phyloP scores from a whole-genome alignment of 192 early-diverging fungal genomes.

The Coemansia sp. region DNA sequence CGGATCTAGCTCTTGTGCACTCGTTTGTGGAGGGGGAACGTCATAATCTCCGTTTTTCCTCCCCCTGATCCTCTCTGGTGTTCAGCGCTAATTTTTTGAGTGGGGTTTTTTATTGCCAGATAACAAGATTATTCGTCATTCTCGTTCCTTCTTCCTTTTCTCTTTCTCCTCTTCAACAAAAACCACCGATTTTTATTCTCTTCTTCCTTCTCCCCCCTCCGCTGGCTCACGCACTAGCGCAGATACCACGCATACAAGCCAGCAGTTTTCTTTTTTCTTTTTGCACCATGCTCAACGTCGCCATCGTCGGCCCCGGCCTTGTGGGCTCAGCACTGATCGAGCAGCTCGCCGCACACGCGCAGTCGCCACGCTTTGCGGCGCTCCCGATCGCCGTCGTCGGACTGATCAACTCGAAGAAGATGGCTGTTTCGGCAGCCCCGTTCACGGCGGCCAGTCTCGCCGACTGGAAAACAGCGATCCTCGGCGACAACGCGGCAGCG shows the following conservation, averaged over 20 bases:
- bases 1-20: too few species aligned
- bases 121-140: too few species aligned
- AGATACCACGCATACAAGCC: background rate
- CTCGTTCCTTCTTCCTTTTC: slow-evolving; percentile 1
- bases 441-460: slow-evolving; percentile 52
- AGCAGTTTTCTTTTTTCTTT: background rate
- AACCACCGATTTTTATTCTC: background rate
- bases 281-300: slow-evolving; percentile 67
- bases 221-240: background rate
- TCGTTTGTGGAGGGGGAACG: too few species aligned
- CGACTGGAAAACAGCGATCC: slow-evolving; percentile 56
- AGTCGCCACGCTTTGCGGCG: slow-evolving; percentile 44
- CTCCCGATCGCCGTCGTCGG: slow-evolving; percentile 72
- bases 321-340: slow-evolving; percentile 89
- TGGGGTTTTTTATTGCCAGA: too few species aligned
- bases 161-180: background rate
- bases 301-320: slow-evolving; percentile 92
- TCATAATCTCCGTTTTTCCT: too few species aligned
- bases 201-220: background rate
- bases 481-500: slow-evolving; percentile 28
- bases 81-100: too few species aligned
- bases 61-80: too few species aligned
- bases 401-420: slow-evolving; percentile 74
- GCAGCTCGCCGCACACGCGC: slow-evolving; percentile 68
- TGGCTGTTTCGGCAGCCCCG: slow-evolving; percentile 59